Evolutionary conservation across 257 asterid genomes (phyloP).

Genomic region (Solanum stenotomum): DNA sequence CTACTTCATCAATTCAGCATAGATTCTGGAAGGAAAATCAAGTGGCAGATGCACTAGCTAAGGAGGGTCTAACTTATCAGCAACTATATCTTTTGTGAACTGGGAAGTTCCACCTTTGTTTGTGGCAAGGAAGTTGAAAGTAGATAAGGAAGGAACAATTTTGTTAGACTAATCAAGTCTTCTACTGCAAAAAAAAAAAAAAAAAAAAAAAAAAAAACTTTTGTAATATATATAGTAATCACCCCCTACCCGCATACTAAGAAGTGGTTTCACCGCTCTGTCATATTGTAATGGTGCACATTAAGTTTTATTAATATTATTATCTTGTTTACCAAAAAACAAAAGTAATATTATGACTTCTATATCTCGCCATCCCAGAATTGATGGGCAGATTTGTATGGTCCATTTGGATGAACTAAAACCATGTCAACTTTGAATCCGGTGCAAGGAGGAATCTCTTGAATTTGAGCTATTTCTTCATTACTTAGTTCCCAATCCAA

Average conservation of each 20-base stretch:
- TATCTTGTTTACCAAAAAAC: neutral
- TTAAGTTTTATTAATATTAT: too few relatives aligned
- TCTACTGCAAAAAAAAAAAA: too few relatives aligned
- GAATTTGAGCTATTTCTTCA: conserved; percentile 24
- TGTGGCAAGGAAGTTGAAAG: neutral
- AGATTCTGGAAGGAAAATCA: too few relatives aligned
- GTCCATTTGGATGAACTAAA: conserved; percentile 26
- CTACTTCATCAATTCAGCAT: too few relatives aligned
- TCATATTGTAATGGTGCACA: too few relatives aligned
- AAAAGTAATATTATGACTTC: neutral
- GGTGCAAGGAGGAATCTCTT: conserved; percentile 19
- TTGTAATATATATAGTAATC: too few relatives aligned
- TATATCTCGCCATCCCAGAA: conserved; percentile 45
- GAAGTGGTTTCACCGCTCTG: too few relatives aligned
- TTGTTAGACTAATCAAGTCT: neutral
- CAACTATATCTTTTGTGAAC: too few relatives aligned
- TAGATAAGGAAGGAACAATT: neutral
- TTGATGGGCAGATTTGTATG: conserved; percentile 20
- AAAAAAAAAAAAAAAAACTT: too few relatives aligned
- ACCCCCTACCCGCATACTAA: too few relatives aligned
- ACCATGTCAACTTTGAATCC: neutral
- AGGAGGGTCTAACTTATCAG: too few relatives aligned
- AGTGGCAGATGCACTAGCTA: too few relatives aligned
- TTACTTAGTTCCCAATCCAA: conserved; percentile 17
- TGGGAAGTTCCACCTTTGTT: neutral